Evolutionary conservation across 2,329 filamentous ascomycete species (phyloP).

Genomic region (Trichoderma sp.): DNA sequence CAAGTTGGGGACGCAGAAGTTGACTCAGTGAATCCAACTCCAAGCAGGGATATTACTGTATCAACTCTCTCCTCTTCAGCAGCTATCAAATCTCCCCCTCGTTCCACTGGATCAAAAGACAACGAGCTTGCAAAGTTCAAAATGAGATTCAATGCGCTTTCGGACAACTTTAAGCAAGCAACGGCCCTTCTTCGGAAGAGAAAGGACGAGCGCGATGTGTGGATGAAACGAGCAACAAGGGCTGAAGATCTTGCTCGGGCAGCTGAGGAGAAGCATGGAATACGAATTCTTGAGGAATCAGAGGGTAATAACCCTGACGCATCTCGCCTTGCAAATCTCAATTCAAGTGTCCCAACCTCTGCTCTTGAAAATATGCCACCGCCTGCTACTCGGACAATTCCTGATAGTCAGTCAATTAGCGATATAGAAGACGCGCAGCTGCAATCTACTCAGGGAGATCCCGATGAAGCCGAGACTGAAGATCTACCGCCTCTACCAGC

Average conservation of each 20-base stretch:
- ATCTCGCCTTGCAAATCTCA: conserved; percentile 27
- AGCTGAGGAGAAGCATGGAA: conserved; percentile 46
- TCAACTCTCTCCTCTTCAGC: neutral
- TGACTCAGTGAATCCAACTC: neutral
- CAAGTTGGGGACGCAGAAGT: neutral
- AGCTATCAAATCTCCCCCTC: neutral
- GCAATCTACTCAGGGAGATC: conserved; percentile 32
- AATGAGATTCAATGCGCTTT: conserved; percentile 48
- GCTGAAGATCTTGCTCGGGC: conserved; percentile 50
- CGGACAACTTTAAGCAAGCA: conserved; percentile 47
- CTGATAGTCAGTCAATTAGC: conserved; percentile 21
- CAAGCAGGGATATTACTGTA: neutral
- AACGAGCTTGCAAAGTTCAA: conserved; percentile 45
- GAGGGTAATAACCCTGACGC: neutral
- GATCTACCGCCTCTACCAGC: conserved; percentile 35
- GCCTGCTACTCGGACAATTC: conserved; percentile 17
- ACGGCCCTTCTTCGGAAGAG: conserved; percentile 47
- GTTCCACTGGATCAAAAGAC: neutral
- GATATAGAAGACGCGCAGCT: conserved; percentile 29
- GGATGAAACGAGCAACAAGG: conserved; percentile 50
- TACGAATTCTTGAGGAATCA: conserved; percentile 38
- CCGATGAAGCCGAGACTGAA: conserved; percentile 28
- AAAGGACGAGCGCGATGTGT: conserved; percentile 49
- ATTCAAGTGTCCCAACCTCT: conserved; percentile 29
- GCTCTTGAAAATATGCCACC: conserved; percentile 8